Conservation (phyloP, 108 stramenopile species). For the Skeletonema menzelii region DNA sequence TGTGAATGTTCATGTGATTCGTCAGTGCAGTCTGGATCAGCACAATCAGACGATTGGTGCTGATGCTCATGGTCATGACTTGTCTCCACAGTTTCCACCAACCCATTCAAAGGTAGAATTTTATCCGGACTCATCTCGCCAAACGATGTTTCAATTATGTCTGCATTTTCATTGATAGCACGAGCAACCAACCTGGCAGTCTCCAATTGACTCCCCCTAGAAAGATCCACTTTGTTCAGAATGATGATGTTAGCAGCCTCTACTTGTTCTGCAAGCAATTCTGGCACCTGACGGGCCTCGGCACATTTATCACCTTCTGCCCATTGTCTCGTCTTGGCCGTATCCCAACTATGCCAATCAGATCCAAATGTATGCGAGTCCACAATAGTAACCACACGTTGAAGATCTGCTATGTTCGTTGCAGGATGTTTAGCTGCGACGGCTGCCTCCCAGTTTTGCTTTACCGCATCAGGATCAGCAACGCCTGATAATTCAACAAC, state of each 20-base stretch:
- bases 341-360: constrained; percentile 83
- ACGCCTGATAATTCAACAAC: constrained; percentile 93
- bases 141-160: constrained; percentile 43
- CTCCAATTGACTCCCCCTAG: constrained; percentile 47
- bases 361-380: constrained; percentile 84
- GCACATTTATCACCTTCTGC: constrained; percentile 56
- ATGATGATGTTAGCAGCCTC: constrained; percentile 90
- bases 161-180: constrained; percentile 79
- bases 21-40: constrained; percentile 21
- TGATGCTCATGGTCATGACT: constrained; percentile 30
- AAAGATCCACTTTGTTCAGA: constrained; percentile 90
- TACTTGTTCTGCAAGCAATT: constrained; percentile 87
- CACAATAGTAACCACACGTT: constrained; percentile 83
- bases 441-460: constrained; percentile 73
- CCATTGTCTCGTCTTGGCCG: constrained; percentile 53
- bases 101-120: constrained; percentile 26
- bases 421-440: constrained; percentile 48
- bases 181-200: constrained; percentile 57
- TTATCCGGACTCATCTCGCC: constrained; percentile 64
- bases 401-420: constrained; percentile 52
- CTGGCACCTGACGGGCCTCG: constrained; percentile 63
- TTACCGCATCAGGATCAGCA: constrained; percentile 85
- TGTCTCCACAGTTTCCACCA: background rate
- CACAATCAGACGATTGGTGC: constrained; percentile 13
- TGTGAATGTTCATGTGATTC: constrained; percentile 39